Evolutionary conservation across 495 filamentous ascomycete species (phyloP), one percentile per base, ranked within the genome.

Genomic region (Schizothecium vesticola): DNA sequence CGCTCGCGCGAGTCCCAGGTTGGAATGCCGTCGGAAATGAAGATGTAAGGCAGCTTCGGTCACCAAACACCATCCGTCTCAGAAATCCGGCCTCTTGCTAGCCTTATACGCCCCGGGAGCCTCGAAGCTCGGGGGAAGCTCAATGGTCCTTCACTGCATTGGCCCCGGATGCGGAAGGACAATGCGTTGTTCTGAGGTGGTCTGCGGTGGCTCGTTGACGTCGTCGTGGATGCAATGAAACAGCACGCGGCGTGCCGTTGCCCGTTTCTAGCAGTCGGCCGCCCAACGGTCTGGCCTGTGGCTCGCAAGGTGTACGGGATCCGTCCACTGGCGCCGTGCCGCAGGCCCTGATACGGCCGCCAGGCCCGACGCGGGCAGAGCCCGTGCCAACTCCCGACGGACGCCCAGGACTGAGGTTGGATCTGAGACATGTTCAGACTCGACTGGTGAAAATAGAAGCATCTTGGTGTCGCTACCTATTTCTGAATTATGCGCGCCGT

Each of bases 391-490:
- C 23, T 8, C 58, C 58, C 26, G 58, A 59, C 58, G 21, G 56
- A 9, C 24, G 21, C 21, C 56, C 57, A 67, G n/a, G 11, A 36
- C 31, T 11, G 43, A 51, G 19, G 43, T n/a, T 51, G 56, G 25
- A 70, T 61, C 73, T 69, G 73, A 75, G 67, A 67, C 59, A 36
- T 62, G 61, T 60, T 65, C 23, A 66, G 67, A 73, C 67, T 62
- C 69, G 57, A 24, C 25, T 33, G 25, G 60, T 31, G 16, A 62
- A 62, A 59, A 59, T 51, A 51, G 43, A 59, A 61, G 59, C 59
- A 23, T 51, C 21, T 64, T 19, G 62, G 29, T 56, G 11, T 64
- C 36, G 24, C 26, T 11, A 21, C 25, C 22, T 29, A 55, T 29
- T 22, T 36, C 21, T 8, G 36, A 23, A 9, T 51, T 57, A n/a